Base-by-base conservation (phyloP, 345 rosid genomes). In the Acer saccharum region DNA sequence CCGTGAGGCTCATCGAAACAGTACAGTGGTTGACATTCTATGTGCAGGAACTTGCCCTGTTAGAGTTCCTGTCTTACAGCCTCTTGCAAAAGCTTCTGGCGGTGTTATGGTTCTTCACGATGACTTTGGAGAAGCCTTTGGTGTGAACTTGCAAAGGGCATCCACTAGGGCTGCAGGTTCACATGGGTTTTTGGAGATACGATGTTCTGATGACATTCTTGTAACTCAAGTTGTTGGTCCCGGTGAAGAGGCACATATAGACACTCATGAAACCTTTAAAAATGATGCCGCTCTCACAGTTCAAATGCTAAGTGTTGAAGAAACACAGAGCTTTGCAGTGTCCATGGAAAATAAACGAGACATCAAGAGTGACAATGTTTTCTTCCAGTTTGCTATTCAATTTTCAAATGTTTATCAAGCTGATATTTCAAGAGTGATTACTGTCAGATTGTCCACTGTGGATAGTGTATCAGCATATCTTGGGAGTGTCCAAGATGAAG, bases 31-130 rank as follows among this genome's bases (percentile, higher is more conserved):
- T 46, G 99, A 97, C 86, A 89, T 97, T 74, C 86, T 97, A 58
- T 97, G 99, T 70, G 97, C 99, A 81, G 98, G 99, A 85, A 97
- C 93, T 71, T 94, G 98, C 85, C 98, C 99, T 58, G 91, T 94
- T 65, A 86, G 97, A 84, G 89, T 93, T 86, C 97, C 96, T 54
- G 71, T 93, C 27, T 79, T 97, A 78, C 97, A 92, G 90, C 98
- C 98, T 77, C 97, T 97, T 79, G 89, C 94, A 71, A 94, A 93
- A 82, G 88, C 98, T 82, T 91, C 98, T 17, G 99, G 99, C 10
- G 99, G 99, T 79, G 97, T 92, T 65, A 76, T 97, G 88, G 87
- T 97, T 78, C 99, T 97, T 71, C 98, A 97, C 70, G 98, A 97
- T 80, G 99, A 97, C 86, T 97, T 97, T 83, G 98, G 99, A 54